Conservation (phyloP, 331 rosid species). For the Phaseolus coccineus region DNA sequence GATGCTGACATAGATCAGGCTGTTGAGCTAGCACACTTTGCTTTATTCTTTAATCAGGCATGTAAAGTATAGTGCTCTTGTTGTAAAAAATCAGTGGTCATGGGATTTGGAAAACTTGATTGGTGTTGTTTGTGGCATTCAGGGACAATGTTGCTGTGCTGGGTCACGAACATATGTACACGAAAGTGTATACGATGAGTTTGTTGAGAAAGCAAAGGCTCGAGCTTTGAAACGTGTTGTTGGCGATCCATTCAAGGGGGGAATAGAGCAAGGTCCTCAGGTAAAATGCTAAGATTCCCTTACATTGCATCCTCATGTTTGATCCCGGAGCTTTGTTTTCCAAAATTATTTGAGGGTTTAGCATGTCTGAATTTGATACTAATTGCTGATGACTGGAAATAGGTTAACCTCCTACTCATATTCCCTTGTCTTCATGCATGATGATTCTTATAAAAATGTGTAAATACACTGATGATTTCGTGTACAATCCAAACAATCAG, state of each 20-base stretch:
- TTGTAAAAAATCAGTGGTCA: slow-evolving; percentile 6
- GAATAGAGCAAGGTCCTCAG: slow-evolving; percentile 98
- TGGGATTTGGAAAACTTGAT: slow-evolving; percentile 24
- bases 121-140: slow-evolving; percentile 36
- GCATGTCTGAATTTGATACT: not conserved
- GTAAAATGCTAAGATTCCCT: slow-evolving; percentile 48
- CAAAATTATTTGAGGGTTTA: not conserved
- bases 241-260: slow-evolving; percentile 87
- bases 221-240: slow-evolving; percentile 79
- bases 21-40: slow-evolving; percentile 87
- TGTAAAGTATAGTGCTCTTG: slow-evolving; percentile 24
- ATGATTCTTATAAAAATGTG: slow-evolving; percentile 1
- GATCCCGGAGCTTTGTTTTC: slow-evolving; percentile 21
- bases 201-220: slow-evolving; percentile 80
- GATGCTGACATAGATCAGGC: slow-evolving; percentile 92
- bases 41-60: slow-evolving; percentile 90
- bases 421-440: not conserved
- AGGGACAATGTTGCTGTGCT: slow-evolving; percentile 98
- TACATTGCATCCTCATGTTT: slow-evolving; percentile 15
- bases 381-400: not conserved
- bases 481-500: slow-evolving; percentile 50
- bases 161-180: slow-evolving; percentile 95
- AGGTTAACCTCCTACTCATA: not conserved
- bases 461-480: slow-evolving; percentile 29
- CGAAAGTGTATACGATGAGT: slow-evolving; percentile 79